Percentiles rank a stretch among this genome's conserved stretches.
phyloP scores from a whole-genome alignment of 2,329 filamentous ascomycete genomes.

The Botrytis deweyae region DNA sequence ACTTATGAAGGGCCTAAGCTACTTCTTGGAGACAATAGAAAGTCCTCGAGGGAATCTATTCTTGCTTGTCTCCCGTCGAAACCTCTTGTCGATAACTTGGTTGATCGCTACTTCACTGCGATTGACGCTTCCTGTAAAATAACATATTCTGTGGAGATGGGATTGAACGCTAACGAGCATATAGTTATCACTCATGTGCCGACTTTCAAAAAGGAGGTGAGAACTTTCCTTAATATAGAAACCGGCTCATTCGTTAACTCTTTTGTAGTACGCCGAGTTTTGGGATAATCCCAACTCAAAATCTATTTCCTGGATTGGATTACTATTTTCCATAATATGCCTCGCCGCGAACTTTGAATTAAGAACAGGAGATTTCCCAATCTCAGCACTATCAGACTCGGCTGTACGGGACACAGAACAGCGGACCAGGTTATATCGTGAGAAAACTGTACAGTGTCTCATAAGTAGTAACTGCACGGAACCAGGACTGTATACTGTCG shows the following conservation, averaged over 20 bases:
- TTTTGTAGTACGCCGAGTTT: slow-evolving; percentile 35
- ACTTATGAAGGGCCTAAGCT: slow-evolving; percentile 27
- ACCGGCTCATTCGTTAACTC: slow-evolving; percentile 14
- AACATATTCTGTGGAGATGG: slow-evolving; percentile 20
- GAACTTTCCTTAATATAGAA: not conserved
- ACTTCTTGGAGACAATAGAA: slow-evolving; percentile 28
- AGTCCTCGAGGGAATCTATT: slow-evolving; percentile 46
- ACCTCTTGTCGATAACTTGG: slow-evolving; percentile 48
- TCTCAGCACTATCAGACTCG: slow-evolving; percentile 47
- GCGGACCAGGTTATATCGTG: slow-evolving; percentile 49
- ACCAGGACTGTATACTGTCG: slow-evolving; percentile 49
- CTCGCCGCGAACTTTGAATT: slow-evolving; percentile 18
- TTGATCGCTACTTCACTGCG: slow-evolving; percentile 52
- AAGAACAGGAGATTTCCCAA: slow-evolving; percentile 8
- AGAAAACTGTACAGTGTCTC: slow-evolving; percentile 53
- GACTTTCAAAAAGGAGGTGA: slow-evolving; percentile 48
- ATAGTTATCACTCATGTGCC: slow-evolving; percentile 48
- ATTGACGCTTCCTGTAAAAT: slow-evolving; percentile 52
- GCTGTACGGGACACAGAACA: slow-evolving; percentile 42
- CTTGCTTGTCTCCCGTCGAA: slow-evolving; percentile 49
- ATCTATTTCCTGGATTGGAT: slow-evolving; percentile 52
- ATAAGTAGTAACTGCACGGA: slow-evolving; percentile 51
- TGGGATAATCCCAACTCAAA: slow-evolving; percentile 35
- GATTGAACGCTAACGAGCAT: not conserved
- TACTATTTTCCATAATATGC: slow-evolving; percentile 42